Conservation (phyloP, 2,329 filamentous ascomycete genomes). For the Colletotrichum sp. region DNA sequence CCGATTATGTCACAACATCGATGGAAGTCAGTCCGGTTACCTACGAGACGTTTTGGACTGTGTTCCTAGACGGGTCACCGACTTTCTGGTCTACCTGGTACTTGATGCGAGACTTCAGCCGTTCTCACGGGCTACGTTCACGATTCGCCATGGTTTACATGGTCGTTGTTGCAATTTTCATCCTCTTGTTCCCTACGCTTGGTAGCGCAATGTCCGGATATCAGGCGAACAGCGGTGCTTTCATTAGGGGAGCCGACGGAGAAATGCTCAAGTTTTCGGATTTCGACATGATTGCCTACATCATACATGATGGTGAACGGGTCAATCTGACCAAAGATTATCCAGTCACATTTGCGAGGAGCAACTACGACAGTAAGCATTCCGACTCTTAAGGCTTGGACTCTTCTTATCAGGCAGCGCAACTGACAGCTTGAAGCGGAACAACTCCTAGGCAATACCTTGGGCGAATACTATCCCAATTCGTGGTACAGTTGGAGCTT, state of each 20-base stretch:
- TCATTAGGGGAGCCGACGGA: conserved; percentile 21
- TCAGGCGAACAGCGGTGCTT: conserved; percentile 23
- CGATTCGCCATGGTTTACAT: conserved; percentile 27
- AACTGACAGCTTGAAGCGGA: background rate
- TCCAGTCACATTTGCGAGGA: background rate
- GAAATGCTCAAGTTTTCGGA: conserved; percentile 22
- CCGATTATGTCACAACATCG: conserved; percentile 27
- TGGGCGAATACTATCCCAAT: background rate
- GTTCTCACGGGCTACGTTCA: conserved; percentile 23
- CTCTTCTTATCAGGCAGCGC: background rate
- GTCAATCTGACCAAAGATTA: conserved; percentile 21
- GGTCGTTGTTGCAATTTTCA: conserved; percentile 26
- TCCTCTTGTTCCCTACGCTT: conserved; percentile 31
- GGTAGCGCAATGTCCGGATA: conserved; percentile 34
- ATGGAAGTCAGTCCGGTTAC: conserved; percentile 29
- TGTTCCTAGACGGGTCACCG: conserved; percentile 26
- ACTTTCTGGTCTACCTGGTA: conserved; percentile 21
- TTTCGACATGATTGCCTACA: conserved; percentile 22
- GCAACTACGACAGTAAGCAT: background rate
- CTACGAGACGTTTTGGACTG: conserved; percentile 27
- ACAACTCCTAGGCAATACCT: background rate
- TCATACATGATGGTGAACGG: conserved; percentile 28
- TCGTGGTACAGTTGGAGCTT: background rate
- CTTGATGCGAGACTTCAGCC: conserved; percentile 23
- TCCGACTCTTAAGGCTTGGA: too few relatives aligned